These are phyloP conservation scores for Cladochytrium replicatum DNA, from an alignment of 192 early-diverging fungal genomes.

Conservation along the genomic window DNA sequence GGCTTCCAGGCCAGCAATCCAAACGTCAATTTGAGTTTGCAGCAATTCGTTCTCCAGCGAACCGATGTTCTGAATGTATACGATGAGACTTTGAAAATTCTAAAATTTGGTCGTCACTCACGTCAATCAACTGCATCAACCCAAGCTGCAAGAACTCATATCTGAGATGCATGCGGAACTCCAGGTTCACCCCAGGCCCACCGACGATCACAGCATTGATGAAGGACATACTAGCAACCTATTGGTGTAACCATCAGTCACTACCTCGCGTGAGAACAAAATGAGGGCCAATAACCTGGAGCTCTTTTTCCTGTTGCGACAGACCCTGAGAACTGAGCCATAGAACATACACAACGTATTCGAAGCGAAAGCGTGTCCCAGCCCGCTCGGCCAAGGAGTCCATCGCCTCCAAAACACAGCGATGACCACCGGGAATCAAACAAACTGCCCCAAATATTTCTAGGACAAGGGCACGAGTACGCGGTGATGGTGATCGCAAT, in stretches of 20 bases:
- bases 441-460: constrained; percentile 47
- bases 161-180: constrained; percentile 42
- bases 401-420: constrained; percentile 36
- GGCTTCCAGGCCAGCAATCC: constrained; percentile 34
- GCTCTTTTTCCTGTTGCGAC: constrained; percentile 31
- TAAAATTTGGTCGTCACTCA: constrained; percentile 9
- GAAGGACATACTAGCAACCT: constrained; percentile 43
- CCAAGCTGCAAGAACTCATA: constrained; percentile 42
- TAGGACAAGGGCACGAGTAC: constrained; percentile 35
- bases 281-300: constrained; percentile 23
- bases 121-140: constrained; percentile 36
- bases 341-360: constrained; percentile 28
- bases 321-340: constrained; percentile 35
- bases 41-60: constrained; percentile 37
- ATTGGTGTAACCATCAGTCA: constrained; percentile 4
- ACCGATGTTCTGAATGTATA: constrained; percentile 32
- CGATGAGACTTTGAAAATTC: neutral
- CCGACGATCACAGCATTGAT: constrained; percentile 47
- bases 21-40: constrained; percentile 46
- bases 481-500: constrained; percentile 29
- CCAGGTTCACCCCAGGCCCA: constrained; percentile 35
- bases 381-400: constrained; percentile 23
- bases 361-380: constrained; percentile 30
- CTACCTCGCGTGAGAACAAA: neutral
- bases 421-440: constrained; percentile 43